These are phyloP conservation scores for Botrytis cinerea DNA, from an alignment of 2,329 filamentous ascomycete species.

Conservation along the genomic window DNA sequence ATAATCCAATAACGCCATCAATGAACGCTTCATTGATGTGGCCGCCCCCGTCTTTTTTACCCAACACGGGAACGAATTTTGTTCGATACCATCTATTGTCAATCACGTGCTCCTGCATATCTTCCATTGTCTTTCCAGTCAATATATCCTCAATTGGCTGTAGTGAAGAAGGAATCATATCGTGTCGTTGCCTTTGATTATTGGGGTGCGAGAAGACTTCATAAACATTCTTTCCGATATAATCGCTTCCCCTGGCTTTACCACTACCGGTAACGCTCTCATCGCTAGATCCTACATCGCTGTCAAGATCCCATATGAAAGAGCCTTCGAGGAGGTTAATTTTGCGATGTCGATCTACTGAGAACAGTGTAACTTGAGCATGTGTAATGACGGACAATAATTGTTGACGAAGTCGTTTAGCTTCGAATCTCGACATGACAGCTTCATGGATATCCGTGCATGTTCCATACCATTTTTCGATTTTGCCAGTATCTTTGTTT, in stretches of 20 bases:
- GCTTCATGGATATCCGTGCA: slow-evolving; percentile 79
- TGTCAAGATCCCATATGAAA: slow-evolving; percentile 52
- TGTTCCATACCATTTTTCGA: slow-evolving; percentile 79
- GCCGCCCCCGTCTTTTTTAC: slow-evolving; percentile 55
- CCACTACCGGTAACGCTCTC: slow-evolving; percentile 34
- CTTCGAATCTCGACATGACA: slow-evolving; percentile 66
- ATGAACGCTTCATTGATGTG: slow-evolving; percentile 54
- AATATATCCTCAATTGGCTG: slow-evolving; percentile 65
- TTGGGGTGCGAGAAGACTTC: slow-evolving; percentile 56
- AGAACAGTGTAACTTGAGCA: slow-evolving; percentile 74
- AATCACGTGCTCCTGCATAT: slow-evolving; percentile 58
- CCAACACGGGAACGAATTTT: slow-evolving; percentile 66
- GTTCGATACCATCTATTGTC: slow-evolving; percentile 69
- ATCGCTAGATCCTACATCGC: slow-evolving; percentile 42
- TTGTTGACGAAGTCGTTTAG: slow-evolving; percentile 67
- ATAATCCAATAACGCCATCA: slow-evolving; percentile 75
- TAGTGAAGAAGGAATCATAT: slow-evolving; percentile 48
- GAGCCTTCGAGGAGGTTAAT: slow-evolving; percentile 72
- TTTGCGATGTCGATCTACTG: slow-evolving; percentile 61
- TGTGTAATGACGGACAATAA: slow-evolving; percentile 73
- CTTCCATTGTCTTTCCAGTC: slow-evolving; percentile 58
- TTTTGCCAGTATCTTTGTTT: slow-evolving; percentile 64
- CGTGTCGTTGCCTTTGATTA: slow-evolving; percentile 19
- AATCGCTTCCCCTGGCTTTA: slow-evolving; percentile 36
- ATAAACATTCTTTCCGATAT: slow-evolving; percentile 63